Evolutionary conservation across 768 basidiomycete genomes (phyloP).

Genomic region (Lentinula lateritia): DNA sequence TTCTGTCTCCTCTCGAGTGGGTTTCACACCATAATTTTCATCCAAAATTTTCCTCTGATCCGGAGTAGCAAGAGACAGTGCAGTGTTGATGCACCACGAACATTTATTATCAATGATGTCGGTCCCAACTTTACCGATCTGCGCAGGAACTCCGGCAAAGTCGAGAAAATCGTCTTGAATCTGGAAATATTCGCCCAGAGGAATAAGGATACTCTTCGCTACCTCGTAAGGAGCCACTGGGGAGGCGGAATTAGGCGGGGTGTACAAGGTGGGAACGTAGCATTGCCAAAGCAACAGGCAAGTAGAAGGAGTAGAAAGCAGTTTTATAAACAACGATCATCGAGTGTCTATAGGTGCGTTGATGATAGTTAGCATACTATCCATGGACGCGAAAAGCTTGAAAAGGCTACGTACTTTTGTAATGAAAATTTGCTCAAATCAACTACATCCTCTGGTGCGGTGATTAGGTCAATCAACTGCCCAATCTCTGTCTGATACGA

Average conservation of each 20-base stretch:
- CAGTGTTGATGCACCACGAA: slow-evolving; percentile 94
- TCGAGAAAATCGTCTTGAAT: slow-evolving; percentile 97
- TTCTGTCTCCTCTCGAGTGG: slow-evolving; percentile 39
- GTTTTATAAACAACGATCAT: slow-evolving; percentile 97
- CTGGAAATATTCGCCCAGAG: slow-evolving; percentile 98
- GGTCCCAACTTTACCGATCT: slow-evolving; percentile 88
- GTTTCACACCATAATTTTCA: slow-evolving; percentile 53
- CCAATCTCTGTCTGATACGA: slow-evolving; percentile 94
- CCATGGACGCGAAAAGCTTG: not conserved
- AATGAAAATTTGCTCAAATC: slow-evolving; percentile 87
- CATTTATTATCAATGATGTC: slow-evolving; percentile 99
- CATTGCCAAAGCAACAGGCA: slow-evolving; percentile 94
- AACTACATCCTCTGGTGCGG: slow-evolving; percentile 85
- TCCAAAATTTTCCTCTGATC: slow-evolving; percentile 54
- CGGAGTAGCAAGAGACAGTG: slow-evolving; percentile 51
- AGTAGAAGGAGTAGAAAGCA: slow-evolving; percentile 97
- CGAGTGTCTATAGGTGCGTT: slow-evolving; percentile 53
- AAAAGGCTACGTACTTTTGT: slow-evolving; percentile 50
- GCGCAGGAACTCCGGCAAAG: slow-evolving; percentile 69
- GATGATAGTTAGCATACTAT: not conserved
- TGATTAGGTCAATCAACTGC: slow-evolving; percentile 93
- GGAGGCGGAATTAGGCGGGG: slow-evolving; percentile 56
- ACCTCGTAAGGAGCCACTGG: slow-evolving; percentile 1
- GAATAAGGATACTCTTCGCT: slow-evolving; percentile 67
- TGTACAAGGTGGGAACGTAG: slow-evolving; percentile 56